phyloP scores from a whole-genome alignment of 352 stramenopile species.

The Globisporangium rhizosaccharum region DNA sequence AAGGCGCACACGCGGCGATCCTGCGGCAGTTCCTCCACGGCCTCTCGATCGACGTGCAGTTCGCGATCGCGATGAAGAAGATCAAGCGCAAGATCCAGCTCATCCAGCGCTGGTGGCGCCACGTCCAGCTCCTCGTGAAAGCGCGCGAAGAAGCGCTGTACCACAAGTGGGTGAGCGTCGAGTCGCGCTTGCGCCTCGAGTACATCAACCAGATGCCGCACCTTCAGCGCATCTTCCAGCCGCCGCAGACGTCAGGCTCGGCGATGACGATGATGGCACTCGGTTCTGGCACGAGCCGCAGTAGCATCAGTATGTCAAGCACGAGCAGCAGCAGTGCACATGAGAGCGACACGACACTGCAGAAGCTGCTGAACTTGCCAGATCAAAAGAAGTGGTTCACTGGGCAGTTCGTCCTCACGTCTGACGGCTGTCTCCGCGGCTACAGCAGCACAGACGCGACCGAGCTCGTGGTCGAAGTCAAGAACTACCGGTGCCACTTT shows the following conservation, averaged over 20 bases:
- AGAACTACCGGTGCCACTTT: constrained; percentile 43
- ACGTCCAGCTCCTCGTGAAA: constrained; percentile 45
- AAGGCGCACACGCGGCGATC: constrained; percentile 23
- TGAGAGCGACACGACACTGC: constrained; percentile 21
- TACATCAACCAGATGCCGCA: constrained; percentile 53
- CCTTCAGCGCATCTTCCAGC: constrained; percentile 48
- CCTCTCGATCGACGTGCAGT: constrained; percentile 54
- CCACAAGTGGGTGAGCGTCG: constrained; percentile 47
- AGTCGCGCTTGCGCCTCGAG: constrained; percentile 36
- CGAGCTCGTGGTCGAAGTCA: constrained; percentile 44
- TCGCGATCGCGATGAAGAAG: constrained; percentile 55
- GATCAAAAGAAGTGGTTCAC: constrained; percentile 47
- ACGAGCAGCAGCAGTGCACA: too few relatives aligned
- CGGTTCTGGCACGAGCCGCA: too few relatives aligned
- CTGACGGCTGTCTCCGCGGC: constrained; percentile 42
- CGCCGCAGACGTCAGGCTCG: constrained; percentile 5
- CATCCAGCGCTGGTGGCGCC: constrained; percentile 63
- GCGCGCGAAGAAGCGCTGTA: constrained; percentile 45
- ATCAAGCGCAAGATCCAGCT: constrained; percentile 42
- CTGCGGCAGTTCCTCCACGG: constrained; percentile 40
- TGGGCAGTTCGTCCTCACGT: constrained; percentile 36
- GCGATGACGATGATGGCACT: background rate
- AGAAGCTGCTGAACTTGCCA: constrained; percentile 48
- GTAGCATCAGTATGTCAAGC: too few relatives aligned
- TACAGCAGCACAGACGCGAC: constrained; percentile 13